phyloP scores from a whole-genome alignment of 139 green algal species.

The Deuterostichococcus epilithicus region DNA sequence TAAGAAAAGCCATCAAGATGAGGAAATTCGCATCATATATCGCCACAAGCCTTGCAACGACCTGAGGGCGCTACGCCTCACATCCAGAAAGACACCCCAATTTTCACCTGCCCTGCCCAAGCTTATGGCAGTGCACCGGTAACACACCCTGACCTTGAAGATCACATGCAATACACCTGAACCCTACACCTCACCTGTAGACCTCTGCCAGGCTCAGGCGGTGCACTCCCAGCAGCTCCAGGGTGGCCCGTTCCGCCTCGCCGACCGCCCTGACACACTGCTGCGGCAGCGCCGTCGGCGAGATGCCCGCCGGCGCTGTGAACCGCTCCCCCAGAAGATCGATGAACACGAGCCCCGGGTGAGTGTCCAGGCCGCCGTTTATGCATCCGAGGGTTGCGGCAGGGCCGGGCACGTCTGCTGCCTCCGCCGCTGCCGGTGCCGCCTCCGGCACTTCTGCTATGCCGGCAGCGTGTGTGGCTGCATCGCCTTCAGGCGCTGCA shows the following conservation, averaged over 20 bases:
- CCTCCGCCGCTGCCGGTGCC: too few relatives aligned
- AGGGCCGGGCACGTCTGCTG: too few relatives aligned
- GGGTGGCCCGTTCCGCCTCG: not conserved
- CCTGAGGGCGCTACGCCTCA: too few relatives aligned
- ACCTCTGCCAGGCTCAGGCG: slow-evolving; percentile 23
- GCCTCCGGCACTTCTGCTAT: not conserved
- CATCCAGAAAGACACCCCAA: too few relatives aligned
- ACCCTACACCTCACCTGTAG: not conserved
- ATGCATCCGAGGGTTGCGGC: not conserved
- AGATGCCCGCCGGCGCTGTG: slow-evolving; percentile 10
- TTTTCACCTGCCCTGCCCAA: too few relatives aligned
- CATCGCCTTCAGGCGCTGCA: too few relatives aligned
- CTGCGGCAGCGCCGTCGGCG: not conserved
- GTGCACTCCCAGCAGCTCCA: slow-evolving; percentile 24
- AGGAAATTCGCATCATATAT: too few relatives aligned
- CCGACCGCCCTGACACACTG: slow-evolving; percentile 4
- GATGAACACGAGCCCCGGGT: not conserved
- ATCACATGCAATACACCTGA: too few relatives aligned
- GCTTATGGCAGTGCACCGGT: slow-evolving; percentile 19
- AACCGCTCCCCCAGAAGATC: slow-evolving; percentile 5
- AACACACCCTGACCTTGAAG: not conserved
- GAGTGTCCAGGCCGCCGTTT: not conserved
- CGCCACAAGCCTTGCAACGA: too few relatives aligned
- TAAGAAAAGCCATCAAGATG: too few relatives aligned
- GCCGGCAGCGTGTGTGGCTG: too few relatives aligned